Evolutionary conservation across 2,329 filamentous ascomycete genomes (phyloP).

Genomic region (Raffaelea deltoideospora): DNA sequence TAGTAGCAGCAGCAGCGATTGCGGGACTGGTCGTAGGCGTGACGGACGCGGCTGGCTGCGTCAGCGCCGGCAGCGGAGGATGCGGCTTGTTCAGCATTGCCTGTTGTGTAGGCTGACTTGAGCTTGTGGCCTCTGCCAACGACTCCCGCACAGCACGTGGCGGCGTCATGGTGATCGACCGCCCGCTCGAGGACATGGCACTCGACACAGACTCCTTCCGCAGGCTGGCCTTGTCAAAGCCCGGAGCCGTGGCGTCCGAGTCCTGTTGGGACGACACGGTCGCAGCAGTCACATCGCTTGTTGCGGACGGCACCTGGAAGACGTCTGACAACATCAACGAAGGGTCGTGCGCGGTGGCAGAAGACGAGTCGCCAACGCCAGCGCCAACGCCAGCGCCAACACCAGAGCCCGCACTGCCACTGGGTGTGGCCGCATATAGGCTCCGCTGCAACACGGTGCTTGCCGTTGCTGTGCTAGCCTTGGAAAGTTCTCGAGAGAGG

Average conservation of each 20-base stretch:
- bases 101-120: no score
- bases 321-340: constrained; percentile 26
- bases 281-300: no score
- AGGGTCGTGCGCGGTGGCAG: constrained; percentile 15
- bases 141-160: constrained; percentile 17
- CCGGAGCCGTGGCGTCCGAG: constrained; percentile 24
- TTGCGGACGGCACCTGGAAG: no score
- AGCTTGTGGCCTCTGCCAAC: no score
- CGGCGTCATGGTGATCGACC: constrained; percentile 17
- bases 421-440: constrained; percentile 19
- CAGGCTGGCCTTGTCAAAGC: constrained; percentile 17
- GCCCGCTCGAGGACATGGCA: constrained; percentile 20
- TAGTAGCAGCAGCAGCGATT: no score
- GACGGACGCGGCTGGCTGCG: no score
- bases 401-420: constrained; percentile 10
- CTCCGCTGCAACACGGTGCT: constrained; percentile 17
- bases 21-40: no score
- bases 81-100: not conserved
- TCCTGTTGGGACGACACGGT: constrained; percentile 25
- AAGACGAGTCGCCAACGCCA: not conserved
- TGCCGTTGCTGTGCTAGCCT: constrained; percentile 18
- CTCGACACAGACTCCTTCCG: constrained; percentile 30
- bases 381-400: not conserved
- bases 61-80: no score
- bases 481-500: constrained; percentile 17